phyloP scores from a whole-genome alignment of 2,329 filamentous ascomycete genomes.

The Emydomyces testavorans region DNA sequence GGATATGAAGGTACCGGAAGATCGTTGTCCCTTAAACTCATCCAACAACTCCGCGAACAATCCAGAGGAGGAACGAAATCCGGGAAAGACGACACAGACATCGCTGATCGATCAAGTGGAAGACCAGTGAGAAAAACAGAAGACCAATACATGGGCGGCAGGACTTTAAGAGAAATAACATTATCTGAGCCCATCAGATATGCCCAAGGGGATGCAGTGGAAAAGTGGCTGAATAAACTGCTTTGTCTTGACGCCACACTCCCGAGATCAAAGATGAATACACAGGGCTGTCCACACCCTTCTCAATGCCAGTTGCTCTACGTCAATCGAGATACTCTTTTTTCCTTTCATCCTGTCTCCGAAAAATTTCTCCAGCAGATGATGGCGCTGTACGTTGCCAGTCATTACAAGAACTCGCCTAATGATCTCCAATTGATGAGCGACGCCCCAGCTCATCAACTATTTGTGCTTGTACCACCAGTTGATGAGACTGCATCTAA shows the following conservation, averaged over 20 bases:
- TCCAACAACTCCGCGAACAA: slow-evolving; percentile 92
- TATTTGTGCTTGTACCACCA: slow-evolving; percentile 86
- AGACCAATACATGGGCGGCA: slow-evolving; percentile 49
- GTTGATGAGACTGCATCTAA: slow-evolving; percentile 63
- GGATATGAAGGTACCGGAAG: slow-evolving; percentile 95
- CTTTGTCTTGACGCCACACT: slow-evolving; percentile 89
- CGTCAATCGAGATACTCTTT: slow-evolving; percentile 93
- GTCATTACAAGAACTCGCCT: slow-evolving; percentile 95
- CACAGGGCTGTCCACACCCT: slow-evolving; percentile 76
- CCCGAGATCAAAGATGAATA: slow-evolving; percentile 60
- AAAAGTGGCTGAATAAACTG: slow-evolving; percentile 91
- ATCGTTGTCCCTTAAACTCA: slow-evolving; percentile 88
- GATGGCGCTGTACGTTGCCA: slow-evolving; percentile 94
- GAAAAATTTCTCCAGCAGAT: slow-evolving; percentile 97
- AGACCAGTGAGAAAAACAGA: slow-evolving; percentile 55
- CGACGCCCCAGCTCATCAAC: slow-evolving; percentile 88
- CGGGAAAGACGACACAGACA: slow-evolving; percentile 48
- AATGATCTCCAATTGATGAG: slow-evolving; percentile 98
- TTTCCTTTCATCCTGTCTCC: slow-evolving; percentile 93
- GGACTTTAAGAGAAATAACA: slow-evolving; percentile 82
- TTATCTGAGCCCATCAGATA: slow-evolving; percentile 92
- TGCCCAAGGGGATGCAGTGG: slow-evolving; percentile 75
- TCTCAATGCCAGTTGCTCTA: slow-evolving; percentile 82
- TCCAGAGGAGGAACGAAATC: slow-evolving; percentile 54
- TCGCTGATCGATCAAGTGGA: slow-evolving; percentile 69